Conservation (phyloP, 1,139 yeast genomes). For the Fermentozyma sake region DNA sequence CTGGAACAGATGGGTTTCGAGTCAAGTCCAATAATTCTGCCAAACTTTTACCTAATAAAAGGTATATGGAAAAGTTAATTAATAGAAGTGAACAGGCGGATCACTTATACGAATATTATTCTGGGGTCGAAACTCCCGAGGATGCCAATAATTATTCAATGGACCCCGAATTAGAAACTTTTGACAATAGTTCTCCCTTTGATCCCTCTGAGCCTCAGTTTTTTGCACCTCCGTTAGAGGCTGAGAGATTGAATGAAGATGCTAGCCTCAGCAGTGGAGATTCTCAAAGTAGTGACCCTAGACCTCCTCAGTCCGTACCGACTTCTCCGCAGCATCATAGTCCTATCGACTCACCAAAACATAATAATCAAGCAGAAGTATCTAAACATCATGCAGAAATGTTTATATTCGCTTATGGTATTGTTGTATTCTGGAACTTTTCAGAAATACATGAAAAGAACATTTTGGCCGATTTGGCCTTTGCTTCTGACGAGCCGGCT, state of each 20-base stretch:
- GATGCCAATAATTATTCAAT: slow-evolving; percentile 55
- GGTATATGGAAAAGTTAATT: slow-evolving; percentile 69
- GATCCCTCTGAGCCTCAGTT: slow-evolving; percentile 50
- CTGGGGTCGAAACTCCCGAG: slow-evolving; percentile 72
- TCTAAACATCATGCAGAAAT: slow-evolving; percentile 81
- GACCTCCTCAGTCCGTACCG: neutral
- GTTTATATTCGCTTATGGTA: slow-evolving; percentile 88
- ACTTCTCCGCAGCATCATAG: too few species aligned
- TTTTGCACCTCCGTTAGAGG: slow-evolving; percentile 40
- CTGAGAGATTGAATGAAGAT: slow-evolving; percentile 14
- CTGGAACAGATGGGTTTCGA: slow-evolving; percentile 82
- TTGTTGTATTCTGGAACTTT: slow-evolving; percentile 95
- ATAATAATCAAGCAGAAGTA: slow-evolving; percentile 36
- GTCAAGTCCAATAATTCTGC: slow-evolving; percentile 76
- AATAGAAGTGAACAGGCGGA: slow-evolving; percentile 81
- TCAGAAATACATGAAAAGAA: slow-evolving; percentile 91
- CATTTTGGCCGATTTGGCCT: slow-evolving; percentile 84
- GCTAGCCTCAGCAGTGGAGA: slow-evolving; percentile 8
- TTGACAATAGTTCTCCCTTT: slow-evolving; percentile 33
- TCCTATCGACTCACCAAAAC: neutral
- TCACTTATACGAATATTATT: slow-evolving; percentile 86
- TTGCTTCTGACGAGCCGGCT: slow-evolving; percentile 49
- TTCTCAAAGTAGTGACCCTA: slow-evolving; percentile 1
- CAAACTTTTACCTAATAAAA: slow-evolving; percentile 57
- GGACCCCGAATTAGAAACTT: slow-evolving; percentile 43